Conservation (phyloP, 139 green algal genomes). For the Asterochloris sp. region DNA sequence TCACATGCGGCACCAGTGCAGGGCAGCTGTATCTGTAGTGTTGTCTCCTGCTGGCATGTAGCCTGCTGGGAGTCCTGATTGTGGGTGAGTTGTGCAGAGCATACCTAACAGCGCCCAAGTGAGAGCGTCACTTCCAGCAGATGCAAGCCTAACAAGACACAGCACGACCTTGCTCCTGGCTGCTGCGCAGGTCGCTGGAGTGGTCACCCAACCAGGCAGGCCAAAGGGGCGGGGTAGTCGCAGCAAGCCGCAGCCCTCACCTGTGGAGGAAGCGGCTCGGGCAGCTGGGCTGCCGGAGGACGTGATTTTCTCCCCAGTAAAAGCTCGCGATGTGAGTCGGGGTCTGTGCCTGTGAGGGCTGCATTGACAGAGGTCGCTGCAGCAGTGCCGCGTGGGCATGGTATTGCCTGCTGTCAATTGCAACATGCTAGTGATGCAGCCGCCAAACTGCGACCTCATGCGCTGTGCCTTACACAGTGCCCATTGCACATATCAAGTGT, state of each 20-base stretch:
- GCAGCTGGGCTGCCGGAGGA: slow-evolving; percentile 36
- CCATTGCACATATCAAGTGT: neutral
- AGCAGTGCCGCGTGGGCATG: neutral
- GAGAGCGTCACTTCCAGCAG: neutral
- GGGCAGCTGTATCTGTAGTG: no score
- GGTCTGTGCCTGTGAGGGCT: neutral
- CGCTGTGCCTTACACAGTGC: neutral
- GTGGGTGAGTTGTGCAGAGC: neutral
- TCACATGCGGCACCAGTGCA: no score
- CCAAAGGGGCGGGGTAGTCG: slow-evolving; percentile 61
- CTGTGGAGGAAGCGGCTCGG: slow-evolving; percentile 57
- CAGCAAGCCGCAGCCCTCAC: slow-evolving; percentile 62
- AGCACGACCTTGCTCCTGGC: no score
- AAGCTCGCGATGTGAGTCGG: slow-evolving; percentile 40
- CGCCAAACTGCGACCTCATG: neutral
- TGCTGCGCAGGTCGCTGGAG: slow-evolving; percentile 55
- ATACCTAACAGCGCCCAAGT: neutral
- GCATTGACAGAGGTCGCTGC: neutral
- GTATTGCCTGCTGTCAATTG: neutral
- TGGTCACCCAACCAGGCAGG: slow-evolving; percentile 81
- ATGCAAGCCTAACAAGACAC: neutral
- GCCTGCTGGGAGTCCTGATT: neutral
- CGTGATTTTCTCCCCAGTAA: slow-evolving; percentile 50
- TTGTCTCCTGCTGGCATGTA: neutral
- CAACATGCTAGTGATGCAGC: neutral